These are phyloP conservation scores for Aegilops tauschii DNA, from an alignment of 176 grass and related monocot species.

Conservation along the genomic window DNA sequence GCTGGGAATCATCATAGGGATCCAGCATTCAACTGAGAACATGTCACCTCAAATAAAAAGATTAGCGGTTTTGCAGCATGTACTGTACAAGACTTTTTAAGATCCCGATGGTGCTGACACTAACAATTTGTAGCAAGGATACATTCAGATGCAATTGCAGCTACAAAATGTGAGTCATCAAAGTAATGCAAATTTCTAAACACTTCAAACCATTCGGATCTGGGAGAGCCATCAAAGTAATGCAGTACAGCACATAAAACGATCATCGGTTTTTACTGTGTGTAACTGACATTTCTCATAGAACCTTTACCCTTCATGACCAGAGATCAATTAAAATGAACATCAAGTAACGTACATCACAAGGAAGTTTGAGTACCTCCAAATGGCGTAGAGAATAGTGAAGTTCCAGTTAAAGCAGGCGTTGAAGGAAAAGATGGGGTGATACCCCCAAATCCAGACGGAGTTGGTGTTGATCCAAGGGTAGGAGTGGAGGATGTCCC, in stretches of 20 bases:
- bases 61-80: background rate
- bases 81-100: background rate
- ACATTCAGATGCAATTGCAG: background rate
- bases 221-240: background rate
- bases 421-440: constrained; percentile 58
- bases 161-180: background rate
- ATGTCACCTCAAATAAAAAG: background rate
- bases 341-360: background rate
- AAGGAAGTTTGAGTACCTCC: constrained; percentile 47
- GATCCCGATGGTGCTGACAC: background rate
- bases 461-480: constrained; percentile 53
- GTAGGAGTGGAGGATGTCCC: constrained; percentile 63
- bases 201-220: background rate
- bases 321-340: constrained; percentile 8
- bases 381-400: constrained; percentile 74
- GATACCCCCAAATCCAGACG: constrained; percentile 62
- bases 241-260: background rate
- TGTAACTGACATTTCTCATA: background rate
- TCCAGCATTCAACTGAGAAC: background rate
- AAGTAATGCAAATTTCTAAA: background rate
- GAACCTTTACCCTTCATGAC: background rate
- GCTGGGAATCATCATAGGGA: background rate
- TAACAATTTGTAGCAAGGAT: background rate
- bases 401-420: constrained; percentile 46
- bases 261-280: background rate